These are phyloP conservation scores for Salix udensis DNA, from an alignment of 345 rosid genomes.

Conservation along the genomic window DNA sequence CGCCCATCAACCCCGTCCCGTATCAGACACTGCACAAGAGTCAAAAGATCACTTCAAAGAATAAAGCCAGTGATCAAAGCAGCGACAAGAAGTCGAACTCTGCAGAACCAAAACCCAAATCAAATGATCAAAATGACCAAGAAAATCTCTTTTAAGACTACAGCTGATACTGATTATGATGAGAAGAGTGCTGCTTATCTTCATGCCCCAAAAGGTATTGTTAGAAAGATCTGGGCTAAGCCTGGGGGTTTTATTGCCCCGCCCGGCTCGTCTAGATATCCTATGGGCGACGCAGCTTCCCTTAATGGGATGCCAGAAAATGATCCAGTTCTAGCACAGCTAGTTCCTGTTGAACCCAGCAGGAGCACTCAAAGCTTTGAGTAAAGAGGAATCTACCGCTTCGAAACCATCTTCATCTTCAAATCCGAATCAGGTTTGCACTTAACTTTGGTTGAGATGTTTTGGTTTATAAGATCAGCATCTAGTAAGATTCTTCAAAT, in stretches of 20 bases:
- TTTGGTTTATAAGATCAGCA: not conserved
- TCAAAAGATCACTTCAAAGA: slow-evolving; percentile 26
- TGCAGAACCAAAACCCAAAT: slow-evolving; percentile 6
- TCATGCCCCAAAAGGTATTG: not conserved
- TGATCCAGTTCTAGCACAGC: slow-evolving; percentile 34
- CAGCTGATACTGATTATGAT: slow-evolving; percentile 2
- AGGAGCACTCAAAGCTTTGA: slow-evolving; percentile 10
- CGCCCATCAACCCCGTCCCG: slow-evolving; percentile 43
- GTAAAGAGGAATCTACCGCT: slow-evolving; percentile 23
- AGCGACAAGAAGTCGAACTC: slow-evolving; percentile 16
- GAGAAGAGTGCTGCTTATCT: not conserved
- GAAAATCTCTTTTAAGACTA: slow-evolving; percentile 25
- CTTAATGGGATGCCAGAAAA: slow-evolving; percentile 39
- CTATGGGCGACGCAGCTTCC: slow-evolving; percentile 43
- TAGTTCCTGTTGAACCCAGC: slow-evolving; percentile 29
- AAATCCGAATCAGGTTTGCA: slow-evolving; percentile 48
- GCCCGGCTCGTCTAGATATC: slow-evolving; percentile 69
- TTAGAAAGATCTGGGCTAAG: slow-evolving; percentile 41
- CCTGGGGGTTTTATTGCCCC: slow-evolving; percentile 50
- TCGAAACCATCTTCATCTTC: slow-evolving; percentile 31
- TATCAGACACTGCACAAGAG: slow-evolving; percentile 37
- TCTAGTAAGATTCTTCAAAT: not conserved
- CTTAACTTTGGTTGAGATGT: not conserved
- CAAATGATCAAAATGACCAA: slow-evolving; percentile 21
- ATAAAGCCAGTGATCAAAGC: slow-evolving; percentile 12